Base-by-base conservation (phyloP, 805 yeast genomes). In the Monosporozyma unispora region DNA sequence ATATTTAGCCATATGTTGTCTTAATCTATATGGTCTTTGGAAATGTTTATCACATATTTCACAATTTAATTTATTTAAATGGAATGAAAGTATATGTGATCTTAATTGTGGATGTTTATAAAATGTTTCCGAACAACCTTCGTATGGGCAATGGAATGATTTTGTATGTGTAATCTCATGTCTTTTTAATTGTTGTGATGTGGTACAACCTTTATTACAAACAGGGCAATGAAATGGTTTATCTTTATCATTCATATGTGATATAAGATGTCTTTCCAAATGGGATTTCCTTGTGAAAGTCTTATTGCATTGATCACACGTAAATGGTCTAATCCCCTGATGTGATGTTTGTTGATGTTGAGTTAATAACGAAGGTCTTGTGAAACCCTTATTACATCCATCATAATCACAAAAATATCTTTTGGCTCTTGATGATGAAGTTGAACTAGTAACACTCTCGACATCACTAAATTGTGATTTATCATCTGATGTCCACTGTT, bases 161-260 rank as follows among this genome's bases (percentile, higher is more conserved):
- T 76, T 74, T 3, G 80, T 79, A 63, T 93, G 98, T 2, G 95
- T 84, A 37, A 78, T 75, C 66, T 83, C 88, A 64, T 93, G 99
- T 48, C 96, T 75, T 53, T 75, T 78, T 50, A 88, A 70, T 60
- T 90, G 97, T 67, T 93, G 98, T 47, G 64, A 64, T 0, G 96
- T 76, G 47, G 81, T 82, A 47, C 86, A 83, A 3, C 96, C 96
- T 64, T 88, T 89, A 1, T 82, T 82, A 62, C 99, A 93, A 1
- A 74, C 62, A 0, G 79, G 64, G 60, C 98, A 90, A 40, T 74
- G 77, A 60, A 76, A 81, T 0, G 96, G 96, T 57, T 84, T 86
- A 3, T 74, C 77, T 1, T 70, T 73, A 2, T 71, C 54, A 16
- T 19, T 33, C n/a, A 47, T 27, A 61, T 90, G 96, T 18, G 87